Evolutionary conservation across 805 yeast genomes (phyloP), one percentile per base, ranked within the genome.

Genomic region (Saturnispora kantuleensis): DNA sequence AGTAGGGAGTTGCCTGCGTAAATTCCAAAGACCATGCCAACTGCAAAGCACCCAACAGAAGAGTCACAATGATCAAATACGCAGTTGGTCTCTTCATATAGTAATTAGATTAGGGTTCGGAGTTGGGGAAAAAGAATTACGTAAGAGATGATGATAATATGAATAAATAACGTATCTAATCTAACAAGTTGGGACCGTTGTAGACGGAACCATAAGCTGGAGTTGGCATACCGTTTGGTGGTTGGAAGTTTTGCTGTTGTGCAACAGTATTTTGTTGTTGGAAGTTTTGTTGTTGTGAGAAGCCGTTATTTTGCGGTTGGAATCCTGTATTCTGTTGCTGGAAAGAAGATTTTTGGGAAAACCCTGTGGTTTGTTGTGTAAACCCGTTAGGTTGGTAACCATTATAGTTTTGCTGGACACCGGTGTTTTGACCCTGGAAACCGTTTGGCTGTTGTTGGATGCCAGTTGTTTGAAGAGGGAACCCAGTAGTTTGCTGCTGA

Each of bases 1-100:
- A 56, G 51, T 71, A 77, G 0, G 83, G 80, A 3, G 79, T 77
- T 3, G 81, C 81, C 50, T 77, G 79, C 4, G 79, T 70, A 53
- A 79, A 78, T 57, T 79, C 84, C 1, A 79, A 69, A 3, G 79
- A 74, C 84, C 84, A 79, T 0, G 83, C 76, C 42, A 78, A 59
- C 54, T 79, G 84, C 16, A 77, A 60, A 0, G 81, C 81, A 4
- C 81, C 81, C 4, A 79, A 63, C 4, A 71, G 63, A 4, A 72
- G 54, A 0, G 79, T 72, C 15, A 75, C 58, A 8, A 71, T 51
- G 6, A 76, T 50, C 10, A 76, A 67, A 47, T 74, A 76, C 5
- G 48, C 30, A 3, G 65, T 49, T 0, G 79, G 65, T 17, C 80
- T 54, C 3, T 63, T 31, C 42, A 40, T 40, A 15, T 21, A 26